Conservation (phyloP, 179 eudicot species). For the Sideroxylon spinosum region DNA sequence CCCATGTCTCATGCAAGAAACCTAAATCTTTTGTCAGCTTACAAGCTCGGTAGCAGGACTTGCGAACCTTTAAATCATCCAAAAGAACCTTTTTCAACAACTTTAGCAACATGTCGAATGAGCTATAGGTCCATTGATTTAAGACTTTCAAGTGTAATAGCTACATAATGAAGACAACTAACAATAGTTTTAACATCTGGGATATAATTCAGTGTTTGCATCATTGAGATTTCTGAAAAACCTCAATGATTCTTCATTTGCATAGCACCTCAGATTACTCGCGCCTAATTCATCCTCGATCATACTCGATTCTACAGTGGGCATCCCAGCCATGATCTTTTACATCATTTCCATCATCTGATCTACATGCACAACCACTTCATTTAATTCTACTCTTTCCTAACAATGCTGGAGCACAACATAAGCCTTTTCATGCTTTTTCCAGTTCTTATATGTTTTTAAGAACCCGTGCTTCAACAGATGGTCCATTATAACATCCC, state of each 20-base stretch:
- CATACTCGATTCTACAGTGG: neutral
- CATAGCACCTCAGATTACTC: neutral
- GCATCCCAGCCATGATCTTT: neutral
- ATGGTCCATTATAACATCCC: neutral
- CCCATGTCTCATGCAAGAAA: neutral
- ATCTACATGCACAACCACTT: too few species aligned
- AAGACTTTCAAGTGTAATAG: neutral
- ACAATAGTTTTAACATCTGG: neutral
- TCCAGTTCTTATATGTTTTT: neutral
- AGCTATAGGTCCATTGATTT: neutral
- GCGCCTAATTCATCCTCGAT: neutral
- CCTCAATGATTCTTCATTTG: neutral
- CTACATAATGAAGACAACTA: neutral
- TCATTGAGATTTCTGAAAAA: neutral
- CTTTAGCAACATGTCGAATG: neutral
- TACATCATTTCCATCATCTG: neutral
- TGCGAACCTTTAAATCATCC: neutral
- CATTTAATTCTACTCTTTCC: too few species aligned
- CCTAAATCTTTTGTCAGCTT: neutral
- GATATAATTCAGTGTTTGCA: neutral
- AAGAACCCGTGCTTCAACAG: neutral
- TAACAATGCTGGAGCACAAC: neutral
- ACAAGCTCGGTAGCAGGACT: neutral
- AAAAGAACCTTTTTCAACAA: neutral
- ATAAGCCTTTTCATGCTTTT: neutral